phyloP scores from a whole-genome alignment of 192 early-diverging fungal genomes.

The Gonapodya sp. region DNA sequence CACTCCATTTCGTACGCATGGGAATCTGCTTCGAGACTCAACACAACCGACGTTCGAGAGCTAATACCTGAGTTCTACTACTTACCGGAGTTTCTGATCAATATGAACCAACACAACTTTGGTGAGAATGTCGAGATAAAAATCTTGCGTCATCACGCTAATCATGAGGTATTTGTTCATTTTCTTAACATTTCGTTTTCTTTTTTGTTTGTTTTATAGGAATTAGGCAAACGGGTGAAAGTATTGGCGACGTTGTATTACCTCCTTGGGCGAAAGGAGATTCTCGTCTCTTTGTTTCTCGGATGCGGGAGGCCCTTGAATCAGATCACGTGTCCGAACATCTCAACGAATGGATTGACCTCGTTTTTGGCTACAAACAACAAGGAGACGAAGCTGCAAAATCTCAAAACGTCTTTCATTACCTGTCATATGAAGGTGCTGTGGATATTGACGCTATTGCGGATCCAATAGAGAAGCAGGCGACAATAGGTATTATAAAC shows the following conservation, averaged over 20 bases:
- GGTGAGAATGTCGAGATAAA: too few species aligned
- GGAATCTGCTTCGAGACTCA: conserved; percentile 59
- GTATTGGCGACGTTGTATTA: conserved; percentile 53
- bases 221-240: conserved; percentile 56
- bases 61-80: conserved; percentile 96
- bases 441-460: conserved; percentile 81
- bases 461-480: conserved; percentile 78
- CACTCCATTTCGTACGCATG: conserved; percentile 67
- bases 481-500: conserved; percentile 88
- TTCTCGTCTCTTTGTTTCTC: conserved; percentile 71
- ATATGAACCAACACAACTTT: conserved; percentile 59
- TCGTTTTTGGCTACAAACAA: conserved; percentile 95
- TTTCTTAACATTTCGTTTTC: background rate
- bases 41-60: conserved; percentile 80
- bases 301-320: conserved; percentile 66
- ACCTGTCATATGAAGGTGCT: conserved; percentile 93
- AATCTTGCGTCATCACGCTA: conserved; percentile 33
- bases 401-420: conserved; percentile 90
- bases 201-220: conserved; percentile 43
- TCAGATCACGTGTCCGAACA: conserved; percentile 79
- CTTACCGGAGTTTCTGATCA: conserved; percentile 80
- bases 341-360: conserved; percentile 89
- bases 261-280: conserved; percentile 78
- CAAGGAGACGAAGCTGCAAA: conserved; percentile 74
- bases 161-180: background rate